Evolutionary conservation across 768 basidiomycete genomes (phyloP), one percentile per base, ranked within the genome.

Genomic region (Coprinellus micaceus): DNA sequence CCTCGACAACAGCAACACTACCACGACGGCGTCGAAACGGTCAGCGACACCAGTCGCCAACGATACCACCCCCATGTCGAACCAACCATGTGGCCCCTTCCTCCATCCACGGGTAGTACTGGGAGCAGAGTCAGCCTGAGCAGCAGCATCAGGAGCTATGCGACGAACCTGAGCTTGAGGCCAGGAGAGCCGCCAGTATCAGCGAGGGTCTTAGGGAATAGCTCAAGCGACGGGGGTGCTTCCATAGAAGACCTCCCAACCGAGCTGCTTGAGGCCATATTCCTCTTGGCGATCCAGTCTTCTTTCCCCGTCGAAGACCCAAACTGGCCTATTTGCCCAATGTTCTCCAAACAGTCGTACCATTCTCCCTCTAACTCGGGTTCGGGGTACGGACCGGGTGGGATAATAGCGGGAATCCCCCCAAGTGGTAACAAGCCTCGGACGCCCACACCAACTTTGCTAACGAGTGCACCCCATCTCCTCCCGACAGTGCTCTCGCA

Each of bases 211-310:
- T n/a, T n/a, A 43, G 15, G 10, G 7, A 43, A 15, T 6, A 19
- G n/a, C 5, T 7, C 15, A 10, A 36, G 29, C 33, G 49, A 37
- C 3, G 33, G 13, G 19, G 5, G 30, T 29, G 19, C 11, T 7
- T 19, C 22, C 21, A 51, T 51, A 29, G 30, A 51, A 15, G 19
- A 44, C 39, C 51, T 69, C 28, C 68, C 68, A 13, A 66, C 67
- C 50, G 68, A 69, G 56, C 62, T 69, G 24, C 53, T 69, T 19
- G 68, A 66, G 44, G 60, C 60, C 25, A 65, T 69, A 10, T 69
- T 69, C 56, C 53, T 60, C 24, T 40, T 63, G 4, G 67, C 64
- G 13, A 54, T 54, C 10, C 26, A 44, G 6, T 51, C 62, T 26
- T 64, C 63, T 2, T 56, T 65, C 51, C 59, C 58, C n/a, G 49